phyloP scores from a whole-genome alignment of 1,284 basidiomycete species.

The Ganoderma meredithae region DNA sequence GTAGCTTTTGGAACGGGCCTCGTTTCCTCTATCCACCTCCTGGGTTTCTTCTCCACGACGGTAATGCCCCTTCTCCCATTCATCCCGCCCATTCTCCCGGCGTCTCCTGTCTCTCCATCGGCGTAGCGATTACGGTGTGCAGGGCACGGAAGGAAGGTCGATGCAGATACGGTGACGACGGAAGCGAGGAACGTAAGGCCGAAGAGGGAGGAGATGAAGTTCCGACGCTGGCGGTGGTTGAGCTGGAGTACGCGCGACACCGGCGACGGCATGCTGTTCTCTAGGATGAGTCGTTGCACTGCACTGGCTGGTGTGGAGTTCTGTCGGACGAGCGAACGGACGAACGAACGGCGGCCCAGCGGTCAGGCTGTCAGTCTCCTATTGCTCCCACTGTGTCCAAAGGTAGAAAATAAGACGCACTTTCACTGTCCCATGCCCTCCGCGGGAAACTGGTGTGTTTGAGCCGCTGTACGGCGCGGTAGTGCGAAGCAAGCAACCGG shows the following conservation, averaged over 20 bases:
- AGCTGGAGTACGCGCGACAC: conserved; percentile 65
- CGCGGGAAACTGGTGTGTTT: conserved; percentile 7
- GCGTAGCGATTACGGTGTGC: conserved; percentile 64
- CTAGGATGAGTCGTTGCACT: not conserved
- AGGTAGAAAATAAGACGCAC: conserved; percentile 15
- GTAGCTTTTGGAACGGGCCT: conserved; percentile 42
- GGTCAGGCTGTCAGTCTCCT: not conserved
- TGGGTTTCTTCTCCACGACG: conserved; percentile 68
- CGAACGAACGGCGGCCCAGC: not conserved
- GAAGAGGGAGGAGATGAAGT: conserved; percentile 80
- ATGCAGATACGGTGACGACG: conserved; percentile 81
- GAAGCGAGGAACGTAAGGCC: conserved; percentile 79
- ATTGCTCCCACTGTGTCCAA: not conserved
- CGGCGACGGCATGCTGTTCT: conserved; percentile 40
- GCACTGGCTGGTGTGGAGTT: conserved; percentile 9
- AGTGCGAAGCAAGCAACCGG: conserved; percentile 16
- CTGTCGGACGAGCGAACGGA: not conserved
- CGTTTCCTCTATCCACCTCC: conserved; percentile 84
- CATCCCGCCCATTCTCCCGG: conserved; percentile 14
- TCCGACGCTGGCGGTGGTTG: conserved; percentile 66
- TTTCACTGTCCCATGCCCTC: conserved; percentile 34
- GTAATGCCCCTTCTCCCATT: conserved; percentile 43
- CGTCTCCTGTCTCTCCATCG: conserved; percentile 48
- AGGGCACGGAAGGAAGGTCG: conserved; percentile 79
- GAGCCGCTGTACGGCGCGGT: conserved; percentile 21